Base-by-base conservation (phyloP, 306 rosid species). In the Cucurbita ficifolia region DNA sequence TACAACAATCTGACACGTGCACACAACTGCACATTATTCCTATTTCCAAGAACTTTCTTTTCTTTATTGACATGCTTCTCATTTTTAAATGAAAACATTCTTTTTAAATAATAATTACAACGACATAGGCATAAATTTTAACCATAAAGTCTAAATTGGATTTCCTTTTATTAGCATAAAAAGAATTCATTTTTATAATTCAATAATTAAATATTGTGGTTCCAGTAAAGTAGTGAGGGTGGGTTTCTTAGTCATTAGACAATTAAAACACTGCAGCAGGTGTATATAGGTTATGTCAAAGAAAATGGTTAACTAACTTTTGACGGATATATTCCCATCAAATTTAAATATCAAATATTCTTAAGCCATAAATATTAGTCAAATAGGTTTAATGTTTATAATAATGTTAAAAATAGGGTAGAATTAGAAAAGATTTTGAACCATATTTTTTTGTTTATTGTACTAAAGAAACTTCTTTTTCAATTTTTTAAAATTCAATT, bases 1-100 rank as follows among this genome's bases (percentile, higher is more conserved):
- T 95, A 84, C 39, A 7, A 7, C 8, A 70, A 45, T 18, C 78
- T 82, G 73, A 61, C 76, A 22, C 45, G 43, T 70, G 80, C 57
- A 53, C 58, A 33, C 62, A 5, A 35, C 60, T 48, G 67, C 56
- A 33, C 48, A 19, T 42, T 12, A 49, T 53, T 17, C 58, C 52
- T 21, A 58, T 58, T 58, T 58, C 64, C 64, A 29, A 58, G 64
- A 58, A 21, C 67, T 16, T 56, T 7, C 1, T 45, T 24, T 39
- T 40, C 51, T 22, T 65, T 51, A 17, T 10, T 18, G 29, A 35
- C 48, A 1, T 19, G 16, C 17, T 5, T 49, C 18, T 10, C 46
- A 48, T 65, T 65, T 65, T 63, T 42, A 5, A 10, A 40, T 42
- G 52, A 18, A 40, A 64, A 64, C 71, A 42, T 64, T 64, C 36